Conservation (phyloP, 805 yeast species). For the Lachancea sp. region DNA sequence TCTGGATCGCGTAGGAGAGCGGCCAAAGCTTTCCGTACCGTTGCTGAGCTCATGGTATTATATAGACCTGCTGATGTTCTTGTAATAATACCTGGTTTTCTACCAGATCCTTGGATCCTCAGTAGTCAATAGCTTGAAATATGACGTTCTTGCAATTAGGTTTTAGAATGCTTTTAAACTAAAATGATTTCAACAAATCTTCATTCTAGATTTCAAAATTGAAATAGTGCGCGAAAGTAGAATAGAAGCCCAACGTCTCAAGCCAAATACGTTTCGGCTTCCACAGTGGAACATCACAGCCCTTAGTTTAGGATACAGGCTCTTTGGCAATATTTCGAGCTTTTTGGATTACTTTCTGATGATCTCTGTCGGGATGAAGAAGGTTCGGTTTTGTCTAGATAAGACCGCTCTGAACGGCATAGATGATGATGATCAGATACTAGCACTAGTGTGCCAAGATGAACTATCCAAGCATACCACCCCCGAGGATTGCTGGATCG, state of each 20-base stretch:
- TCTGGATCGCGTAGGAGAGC: slow-evolving; percentile 69
- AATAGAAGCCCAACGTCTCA: no score
- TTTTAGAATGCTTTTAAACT: no score
- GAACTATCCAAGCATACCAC: slow-evolving; percentile 16
- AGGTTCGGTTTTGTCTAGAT: slow-evolving; percentile 5
- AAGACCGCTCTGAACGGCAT: background rate
- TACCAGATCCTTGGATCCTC: background rate
- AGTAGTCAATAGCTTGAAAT: background rate
- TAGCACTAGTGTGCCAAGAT: slow-evolving; percentile 9
- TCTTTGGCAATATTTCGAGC: background rate
- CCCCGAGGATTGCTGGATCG: slow-evolving; percentile 21
- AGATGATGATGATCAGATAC: slow-evolving; percentile 1
- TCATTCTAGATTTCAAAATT: no score
- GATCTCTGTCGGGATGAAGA: background rate
- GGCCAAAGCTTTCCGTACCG: slow-evolving; percentile 50
- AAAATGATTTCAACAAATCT: no score
- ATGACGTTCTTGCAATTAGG: no score
- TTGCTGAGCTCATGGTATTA: slow-evolving; percentile 36
- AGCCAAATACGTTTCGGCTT: no score
- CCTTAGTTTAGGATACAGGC: background rate
- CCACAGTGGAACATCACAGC: background rate
- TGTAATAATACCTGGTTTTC: background rate
- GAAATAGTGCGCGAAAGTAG: no score
- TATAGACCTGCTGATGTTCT: background rate
- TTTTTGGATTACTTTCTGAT: background rate